Evolutionary conservation across 176 grass and related monocot genomes (phyloP).

Genomic region (Triticum aestivum): DNA sequence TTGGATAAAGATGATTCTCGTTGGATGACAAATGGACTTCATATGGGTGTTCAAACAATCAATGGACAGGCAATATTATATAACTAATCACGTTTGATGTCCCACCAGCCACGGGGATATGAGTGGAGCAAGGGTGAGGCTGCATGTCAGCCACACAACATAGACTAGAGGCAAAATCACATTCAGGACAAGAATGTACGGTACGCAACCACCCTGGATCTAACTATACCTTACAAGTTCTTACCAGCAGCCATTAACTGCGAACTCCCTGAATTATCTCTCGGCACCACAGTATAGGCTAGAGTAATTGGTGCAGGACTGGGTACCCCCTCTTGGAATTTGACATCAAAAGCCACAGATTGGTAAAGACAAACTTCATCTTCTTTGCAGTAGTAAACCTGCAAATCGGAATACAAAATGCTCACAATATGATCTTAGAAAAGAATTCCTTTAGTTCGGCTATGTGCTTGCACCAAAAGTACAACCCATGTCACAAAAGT

Average conservation of each 20-base stretch:
- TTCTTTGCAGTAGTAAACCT: conserved; percentile 96
- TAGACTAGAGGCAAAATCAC: background rate
- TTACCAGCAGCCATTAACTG: conserved; percentile 51
- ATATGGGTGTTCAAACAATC: conserved; percentile 45
- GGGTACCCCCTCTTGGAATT: conserved; percentile 57
- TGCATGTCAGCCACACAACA: conserved; percentile 18
- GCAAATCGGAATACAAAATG: conserved; percentile 34
- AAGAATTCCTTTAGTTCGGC: background rate
- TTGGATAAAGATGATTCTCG: conserved; percentile 27
- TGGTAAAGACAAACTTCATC: conserved; percentile 92
- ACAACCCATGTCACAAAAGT: conserved; percentile 19
- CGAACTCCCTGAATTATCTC: conserved; percentile 47
- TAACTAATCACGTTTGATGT: background rate
- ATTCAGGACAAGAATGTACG: conserved; percentile 25
- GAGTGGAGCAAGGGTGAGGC: conserved; percentile 16
- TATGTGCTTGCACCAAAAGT: background rate
- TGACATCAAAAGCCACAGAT: conserved; percentile 81
- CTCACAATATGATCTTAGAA: conserved; percentile 15
- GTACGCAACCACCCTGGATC: background rate
- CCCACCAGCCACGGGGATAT: background rate
- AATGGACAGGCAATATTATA: conserved; percentile 34
- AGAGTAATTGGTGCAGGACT: conserved; percentile 47
- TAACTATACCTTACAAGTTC: conserved; percentile 30
- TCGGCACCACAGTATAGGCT: conserved; percentile 60
- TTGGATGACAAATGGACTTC: conserved; percentile 43